Evolutionary conservation across 139 green algal genomes (phyloP), one percentile per base, ranked within the genome.

Genomic region (Picochlorum costavermella): DNA sequence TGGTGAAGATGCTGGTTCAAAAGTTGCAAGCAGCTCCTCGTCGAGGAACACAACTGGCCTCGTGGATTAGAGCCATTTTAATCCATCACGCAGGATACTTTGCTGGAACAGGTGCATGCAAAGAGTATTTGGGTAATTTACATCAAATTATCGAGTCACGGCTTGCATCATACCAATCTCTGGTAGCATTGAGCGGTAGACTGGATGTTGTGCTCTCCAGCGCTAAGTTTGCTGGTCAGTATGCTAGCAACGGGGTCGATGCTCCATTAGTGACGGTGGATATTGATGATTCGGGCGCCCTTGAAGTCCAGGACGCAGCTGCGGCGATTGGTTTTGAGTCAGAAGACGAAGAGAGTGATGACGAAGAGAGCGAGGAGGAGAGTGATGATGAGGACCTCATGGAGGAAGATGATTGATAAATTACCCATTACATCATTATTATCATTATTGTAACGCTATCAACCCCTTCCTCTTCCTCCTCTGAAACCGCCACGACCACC

Each of bases 41-140:
- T 5, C 70, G 83, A 3, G 82, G 78, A 12, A 68, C 56, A 31
- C 74, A 84, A 76, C 71, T 92, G 55, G 73, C 78, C 14, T 61
- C 61, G 10, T 92, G 85, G 85, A 72, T 92, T 33, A 74, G 76
- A 13, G 74, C 82, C 2, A 58, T 84, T 61, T 71, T 90, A 61
- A 61, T 84, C 50, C 61, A 82, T 50, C 85, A 92, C 70, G 80
- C 85, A 12, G 83, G 75, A 17, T 88, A 88, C 73, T 71, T 92
- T 43, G 84, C 86, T 4, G 80, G 67, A 36, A 40, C 50, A 9
- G 23, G 9, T 30, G 49, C 56, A 25, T 64, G 43, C 48, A 50
- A 56, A 36, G 4, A 67, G 12, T 46, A 71, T 28, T 71, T 76
- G 49, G 37, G 20, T 13, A 50, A 40, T 23, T 63, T 76, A 11